Base-by-base conservation (phyloP, 257 asterid species). In the Catharanthus roseus region DNA sequence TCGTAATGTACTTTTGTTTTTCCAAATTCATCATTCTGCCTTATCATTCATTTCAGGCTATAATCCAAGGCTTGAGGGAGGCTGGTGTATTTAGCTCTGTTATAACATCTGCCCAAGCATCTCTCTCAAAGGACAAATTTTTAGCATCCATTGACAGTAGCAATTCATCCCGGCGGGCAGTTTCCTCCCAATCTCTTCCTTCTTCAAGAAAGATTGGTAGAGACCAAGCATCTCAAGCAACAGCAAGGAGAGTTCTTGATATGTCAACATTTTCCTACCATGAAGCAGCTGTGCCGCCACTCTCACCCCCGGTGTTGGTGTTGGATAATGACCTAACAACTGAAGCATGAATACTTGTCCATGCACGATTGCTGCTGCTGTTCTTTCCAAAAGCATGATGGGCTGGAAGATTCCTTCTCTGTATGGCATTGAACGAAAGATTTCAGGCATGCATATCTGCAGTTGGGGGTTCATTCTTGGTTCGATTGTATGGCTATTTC, bases 31-130 rank as follows among this genome's bases (percentile, higher is more conserved):
- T 33, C 45, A 31, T 45, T 42, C 10, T 31, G 8, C 18, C n/a
- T 60, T 33, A 15, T 26, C 16, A 72, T 55, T 6, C 76, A 21
- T 82, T 77, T 67, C 90, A 93, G 99, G 85, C 85, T 16, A 89
- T 93, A 76, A 84, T 93, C 84, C 97, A 93, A 84, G 90, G 97
- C 28, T 78, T 93, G 82, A 84, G 91, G 77, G 99, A 91, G 71
- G 83, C 97, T 39, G 95, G 96, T 56, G 78, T 91, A 66, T 88
- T 93, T 61, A 86, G 74, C 74, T 79, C 96, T 24, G 69, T 91
- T 67, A 79, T 93, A 68, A 82, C 86, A 73, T 83, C 96, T 10
- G 86, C 86, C 18, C 87, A 85, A 77, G 80, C 81, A 69, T 77
- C 89, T 42, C 55, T 80, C 70, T 77, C 91, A 0, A 90, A 82